Evolutionary conservation across 2,329 filamentous ascomycete genomes (phyloP).

Genomic region (Davidsoniella eucalypti): DNA sequence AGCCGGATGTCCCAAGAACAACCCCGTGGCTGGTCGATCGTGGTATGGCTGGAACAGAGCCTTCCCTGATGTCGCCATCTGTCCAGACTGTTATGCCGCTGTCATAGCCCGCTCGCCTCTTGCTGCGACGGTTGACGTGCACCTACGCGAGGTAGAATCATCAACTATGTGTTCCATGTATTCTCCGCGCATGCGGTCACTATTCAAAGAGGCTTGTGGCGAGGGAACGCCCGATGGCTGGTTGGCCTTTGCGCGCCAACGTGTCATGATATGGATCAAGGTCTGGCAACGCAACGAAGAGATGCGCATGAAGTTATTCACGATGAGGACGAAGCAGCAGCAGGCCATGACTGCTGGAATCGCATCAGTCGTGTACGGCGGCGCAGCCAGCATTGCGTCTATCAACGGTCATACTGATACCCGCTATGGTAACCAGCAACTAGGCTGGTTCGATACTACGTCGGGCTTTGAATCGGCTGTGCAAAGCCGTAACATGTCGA

Average conservation of each 20-base stretch:
- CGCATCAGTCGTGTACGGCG: conserved; percentile 21
- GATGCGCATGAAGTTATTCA: conserved; percentile 19
- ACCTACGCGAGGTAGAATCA: conserved; percentile 16
- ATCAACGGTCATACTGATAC: conserved; percentile 19
- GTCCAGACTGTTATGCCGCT: conserved; percentile 20
- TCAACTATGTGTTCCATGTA: conserved; percentile 22
- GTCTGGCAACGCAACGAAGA: conserved; percentile 19
- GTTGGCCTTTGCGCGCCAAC: conserved; percentile 16
- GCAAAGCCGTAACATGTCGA: conserved; percentile 20
- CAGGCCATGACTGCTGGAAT: conserved; percentile 16
- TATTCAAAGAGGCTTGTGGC: conserved; percentile 19
- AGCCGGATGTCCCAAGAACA: conserved; percentile 19
- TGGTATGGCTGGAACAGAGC: conserved; percentile 23
- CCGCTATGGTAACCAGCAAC: conserved; percentile 20
- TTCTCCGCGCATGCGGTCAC: conserved; percentile 23
- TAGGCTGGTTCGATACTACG: conserved; percentile 23
- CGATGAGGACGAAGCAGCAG: conserved; percentile 20
- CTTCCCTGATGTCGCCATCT: conserved; percentile 16
- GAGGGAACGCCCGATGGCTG: conserved; percentile 18
- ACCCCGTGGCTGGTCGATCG: conserved; percentile 15
- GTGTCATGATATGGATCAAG: conserved; percentile 18
- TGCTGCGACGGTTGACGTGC: conserved; percentile 16
- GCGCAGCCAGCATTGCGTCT: conserved; percentile 18
- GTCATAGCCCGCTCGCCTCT: conserved; percentile 19
- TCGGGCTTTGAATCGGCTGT: conserved; percentile 21